phyloP scores from a whole-genome alignment of 2,329 filamentous ascomycete species.

The Hyphodiscus sp. region DNA sequence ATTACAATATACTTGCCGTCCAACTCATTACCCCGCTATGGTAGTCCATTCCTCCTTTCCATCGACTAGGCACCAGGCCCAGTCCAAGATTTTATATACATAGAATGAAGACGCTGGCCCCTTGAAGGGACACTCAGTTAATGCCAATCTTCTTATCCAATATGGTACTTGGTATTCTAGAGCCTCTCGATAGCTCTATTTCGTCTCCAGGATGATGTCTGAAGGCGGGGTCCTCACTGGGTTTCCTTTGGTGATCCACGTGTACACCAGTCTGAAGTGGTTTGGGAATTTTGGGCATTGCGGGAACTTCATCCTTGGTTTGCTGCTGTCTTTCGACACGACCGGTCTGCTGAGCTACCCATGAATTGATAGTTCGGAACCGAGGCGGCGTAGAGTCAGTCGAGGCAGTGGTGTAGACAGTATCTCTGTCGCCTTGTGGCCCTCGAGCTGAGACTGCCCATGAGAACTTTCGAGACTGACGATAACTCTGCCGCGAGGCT shows the following conservation, averaged over 20 bases:
- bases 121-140: conserved; percentile 5
- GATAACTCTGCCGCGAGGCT: conserved; percentile 14
- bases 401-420: conserved; percentile 27
- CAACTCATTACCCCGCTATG: conserved; percentile 15
- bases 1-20: not conserved
- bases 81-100: conserved; percentile 17
- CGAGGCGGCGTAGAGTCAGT: conserved; percentile 35
- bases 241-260: conserved; percentile 21
- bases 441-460: conserved; percentile 20
- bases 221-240: conserved; percentile 27
- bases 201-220: conserved; percentile 28
- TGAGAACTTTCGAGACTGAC: conserved; percentile 25
- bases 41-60: conserved; percentile 2
- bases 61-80: conserved; percentile 21
- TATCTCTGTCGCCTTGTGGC: conserved; percentile 23
- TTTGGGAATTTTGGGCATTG: conserved; percentile 22
- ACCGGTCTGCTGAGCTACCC: conserved; percentile 58
- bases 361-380: conserved; percentile 54
- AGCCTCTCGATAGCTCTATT: conserved; percentile 21
- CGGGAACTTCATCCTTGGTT: conserved; percentile 28
- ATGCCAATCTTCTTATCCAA: conserved; percentile 26
- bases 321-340: conserved; percentile 43
- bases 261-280: conserved; percentile 8
- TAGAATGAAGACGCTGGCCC: conserved; percentile 5
- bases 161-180: conserved; percentile 26